Base-by-base conservation (phyloP, 2,329 filamentous ascomycete species). In the Nannizziopsis barbatae region DNA sequence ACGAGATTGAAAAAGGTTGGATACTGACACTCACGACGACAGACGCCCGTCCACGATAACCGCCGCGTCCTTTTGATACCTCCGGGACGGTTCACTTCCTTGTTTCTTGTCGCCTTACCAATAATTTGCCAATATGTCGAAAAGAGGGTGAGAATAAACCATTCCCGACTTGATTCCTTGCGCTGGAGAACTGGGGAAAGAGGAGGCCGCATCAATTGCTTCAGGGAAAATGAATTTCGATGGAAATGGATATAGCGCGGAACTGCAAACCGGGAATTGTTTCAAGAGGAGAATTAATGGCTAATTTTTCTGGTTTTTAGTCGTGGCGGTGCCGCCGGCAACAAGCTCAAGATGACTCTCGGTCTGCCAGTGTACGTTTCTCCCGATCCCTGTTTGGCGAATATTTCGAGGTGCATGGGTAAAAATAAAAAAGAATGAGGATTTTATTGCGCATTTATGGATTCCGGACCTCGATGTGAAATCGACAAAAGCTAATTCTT, bases 281-380 rank as follows among this genome's bases (percentile, higher is more conserved):
- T 14, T 33, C 17, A 33, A 14, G 32, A 14, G 30, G 33, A 42
- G 44, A n/a, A 41, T 32, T n/a, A 18, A 1, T 27, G 14, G 42
- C 35, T 46, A 48, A 47, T 47, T 38, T 44, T 43, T 40, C 51
- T 18, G 39, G 20, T 42, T 45, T 45, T 49, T 60, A 79, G 77
- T 71, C 75, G 79, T 67, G 77, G 87, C 81, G 86, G 84, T 85
- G 84, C 87, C 80, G 85, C 89, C 69, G 92, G 92, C 82, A 93
- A 93, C 86, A 98, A 98, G 86, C 86, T 96, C 69, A 96, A 95
- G 86, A 98, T 98, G 92, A 95, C 92, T 74, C 87, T 98, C 75
- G 92, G 87, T 95, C 88, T 98, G 68, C 92, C 92, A 76, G 88
- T 95, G 89, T 95, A 94, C 74, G 88, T 86, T 67, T 42, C 36